Percentiles rank a stretch among this genome's conserved stretches.
phyloP scores from a whole-genome alignment of 768 basidiomycete genomes.

The Sporobolomyces roseus region DNA sequence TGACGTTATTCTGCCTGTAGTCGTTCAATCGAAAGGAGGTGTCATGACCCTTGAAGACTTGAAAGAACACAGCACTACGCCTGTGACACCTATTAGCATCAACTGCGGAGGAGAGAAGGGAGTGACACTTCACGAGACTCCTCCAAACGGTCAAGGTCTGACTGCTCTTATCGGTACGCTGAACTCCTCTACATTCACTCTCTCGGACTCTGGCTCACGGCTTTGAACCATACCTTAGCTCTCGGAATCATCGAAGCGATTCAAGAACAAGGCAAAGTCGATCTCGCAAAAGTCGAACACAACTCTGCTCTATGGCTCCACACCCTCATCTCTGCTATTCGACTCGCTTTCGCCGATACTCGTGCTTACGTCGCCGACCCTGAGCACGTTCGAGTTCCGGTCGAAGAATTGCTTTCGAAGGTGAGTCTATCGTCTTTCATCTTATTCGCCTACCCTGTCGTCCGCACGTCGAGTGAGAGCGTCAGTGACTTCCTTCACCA shows the following conservation, averaged over 20 bases:
- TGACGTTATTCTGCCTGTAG: conserved; percentile 6
- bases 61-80: conserved; percentile 68
- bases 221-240: conserved; percentile 46
- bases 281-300: conserved; percentile 76
- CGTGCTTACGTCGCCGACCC: conserved; percentile 92
- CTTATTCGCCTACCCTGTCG: too few relatives aligned
- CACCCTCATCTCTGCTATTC: conserved; percentile 54
- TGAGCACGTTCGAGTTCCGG: conserved; percentile 68
- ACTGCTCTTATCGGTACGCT: conserved; percentile 70
- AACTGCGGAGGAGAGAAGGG: conserved; percentile 66
- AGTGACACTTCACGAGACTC: conserved; percentile 92
- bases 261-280: conserved; percentile 66
- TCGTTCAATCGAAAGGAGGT: conserved; percentile 80
- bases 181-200: neutral
- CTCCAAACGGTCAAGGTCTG: conserved; percentile 96
- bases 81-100: conserved; percentile 87
- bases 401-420: conserved; percentile 78
- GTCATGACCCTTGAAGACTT: conserved; percentile 93
- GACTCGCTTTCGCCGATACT: conserved; percentile 59
- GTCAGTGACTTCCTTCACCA: too few relatives aligned
- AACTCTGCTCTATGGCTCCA: conserved; percentile 89
- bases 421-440: conserved; percentile 49
- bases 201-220: neutral
- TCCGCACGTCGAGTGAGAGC: too few relatives aligned
- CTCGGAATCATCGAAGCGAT: conserved; percentile 87